Base-by-base conservation (phyloP, 108 stramenopile species). In the Nitzschia sp. region DNA sequence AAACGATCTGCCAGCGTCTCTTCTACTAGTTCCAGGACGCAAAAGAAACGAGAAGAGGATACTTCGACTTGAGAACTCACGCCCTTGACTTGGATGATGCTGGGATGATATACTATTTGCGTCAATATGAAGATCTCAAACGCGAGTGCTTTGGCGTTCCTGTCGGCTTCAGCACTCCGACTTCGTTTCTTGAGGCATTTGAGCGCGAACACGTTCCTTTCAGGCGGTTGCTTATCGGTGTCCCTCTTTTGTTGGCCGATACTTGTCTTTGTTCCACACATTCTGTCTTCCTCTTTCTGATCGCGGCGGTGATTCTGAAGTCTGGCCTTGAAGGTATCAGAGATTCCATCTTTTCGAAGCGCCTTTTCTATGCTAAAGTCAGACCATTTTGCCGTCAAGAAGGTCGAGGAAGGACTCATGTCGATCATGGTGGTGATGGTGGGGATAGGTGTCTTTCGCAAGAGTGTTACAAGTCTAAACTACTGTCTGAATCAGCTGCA, bases 21-120 rank as follows among this genome's bases (percentile, higher is more conserved):
- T 25, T 54, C 54, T 54, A 54, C 54, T 13, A 54, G 15, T 9
- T 54, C 54, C 54, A 54, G 25, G 15, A 54, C 54, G 25, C 54
- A 23, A 25, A 54, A 54, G 13, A 54, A 15, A 15, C 54, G 2
- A 25, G 54, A 25, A 6, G 38, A 42, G 9, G 38, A 42, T 6
- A 42, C 38, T 42, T 42, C 9, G 38, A 42, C 6, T 13, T 13
- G 9, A 6, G 9, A 9, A 13, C 38, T 42, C 6, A 13, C 38
- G 13, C 38, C 38, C 13, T 42, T 42, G 38, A 42, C 13, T 42
- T 13, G 38, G 13, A 42, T 42, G 9, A 42, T 13, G 13, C 13
- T 42, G 9, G 38, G 38, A 13, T 42, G 38, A 13, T 42, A 13
- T 13, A 42, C 13, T 13, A 42, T 6, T 42, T 42, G 9, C 9